A percentile compares a stretch with the other conserved stretches of the same genome.
Evolutionary conservation across 2,329 filamentous ascomycete species (phyloP).

Genomic region (Chrysoporthe austroafricana): DNA sequence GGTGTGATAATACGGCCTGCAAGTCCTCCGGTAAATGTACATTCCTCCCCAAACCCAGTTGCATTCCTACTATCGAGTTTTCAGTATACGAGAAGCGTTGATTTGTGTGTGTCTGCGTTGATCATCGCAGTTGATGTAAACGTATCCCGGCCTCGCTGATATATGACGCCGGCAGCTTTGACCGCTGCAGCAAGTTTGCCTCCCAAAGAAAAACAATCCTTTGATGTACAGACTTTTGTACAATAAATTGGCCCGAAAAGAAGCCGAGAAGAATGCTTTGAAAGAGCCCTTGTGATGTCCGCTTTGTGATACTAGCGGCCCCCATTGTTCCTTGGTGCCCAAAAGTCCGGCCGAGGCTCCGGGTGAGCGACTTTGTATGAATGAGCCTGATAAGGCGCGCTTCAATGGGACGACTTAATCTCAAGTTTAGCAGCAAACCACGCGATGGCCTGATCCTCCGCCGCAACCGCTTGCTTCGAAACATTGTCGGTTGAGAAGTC

Average conservation of each 20-base stretch:
- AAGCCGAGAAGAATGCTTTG: too few relatives aligned
- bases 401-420: not conserved
- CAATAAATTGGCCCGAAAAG: not conserved
- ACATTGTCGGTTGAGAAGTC: constrained; percentile 36
- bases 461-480: constrained; percentile 35
- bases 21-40: not conserved
- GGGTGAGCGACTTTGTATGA: not conserved
- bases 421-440: constrained; percentile 37
- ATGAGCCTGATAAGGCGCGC: not conserved
- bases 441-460: constrained; percentile 40
- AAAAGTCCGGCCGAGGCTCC: too few relatives aligned
- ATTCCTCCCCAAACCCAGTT: not conserved
- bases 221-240: too few relatives aligned
- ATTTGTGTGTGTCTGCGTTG: too few relatives aligned
- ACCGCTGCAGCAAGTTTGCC: too few relatives aligned
- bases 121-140: too few relatives aligned
- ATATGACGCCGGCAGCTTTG: too few relatives aligned
- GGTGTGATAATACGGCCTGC: not conserved
- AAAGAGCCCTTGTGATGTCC: not conserved
- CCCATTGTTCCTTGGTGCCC: not conserved
- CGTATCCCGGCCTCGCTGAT: too few relatives aligned
- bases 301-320: not conserved
- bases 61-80: too few relatives aligned
- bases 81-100: too few relatives aligned
- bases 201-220: too few relatives aligned